Conservation (phyloP, 176 grass and related monocot genomes). For the Ampelocalamus luodianensis region DNA sequence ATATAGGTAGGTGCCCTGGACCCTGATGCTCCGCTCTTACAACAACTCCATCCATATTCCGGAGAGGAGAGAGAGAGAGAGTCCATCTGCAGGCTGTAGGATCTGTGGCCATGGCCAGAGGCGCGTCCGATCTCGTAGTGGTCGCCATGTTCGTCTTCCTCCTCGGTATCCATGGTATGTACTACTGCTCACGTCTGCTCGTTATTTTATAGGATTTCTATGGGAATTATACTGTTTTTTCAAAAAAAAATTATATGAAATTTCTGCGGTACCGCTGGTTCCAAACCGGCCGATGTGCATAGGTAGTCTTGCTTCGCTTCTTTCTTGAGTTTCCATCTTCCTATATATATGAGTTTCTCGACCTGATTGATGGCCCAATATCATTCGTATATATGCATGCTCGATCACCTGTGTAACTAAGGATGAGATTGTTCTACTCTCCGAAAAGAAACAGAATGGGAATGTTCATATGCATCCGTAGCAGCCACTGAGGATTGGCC, state of each 20-base stretch:
- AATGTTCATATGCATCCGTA: too few species aligned
- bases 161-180: slow-evolving; percentile 6
- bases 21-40: background rate
- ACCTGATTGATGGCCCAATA: background rate
- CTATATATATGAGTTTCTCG: background rate
- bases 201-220: background rate
- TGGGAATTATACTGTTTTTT: background rate
- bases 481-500: too few species aligned
- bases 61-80: background rate
- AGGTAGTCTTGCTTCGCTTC: background rate
- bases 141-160: slow-evolving; percentile 10
- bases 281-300: background rate
- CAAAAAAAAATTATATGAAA: background rate
- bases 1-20: background rate
- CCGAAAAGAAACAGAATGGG: background rate
- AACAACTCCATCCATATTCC: background rate
- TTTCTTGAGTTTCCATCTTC: background rate
- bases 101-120: slow-evolving; percentile 15
- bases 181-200: background rate
- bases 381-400: background rate
- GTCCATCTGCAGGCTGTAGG: background rate
- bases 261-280: background rate
- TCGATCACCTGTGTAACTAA: too few species aligned
- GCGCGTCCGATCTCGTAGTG: background rate
- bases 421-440: background rate